Evolutionary conservation across 2,329 filamentous ascomycete genomes (phyloP).

Genomic region (Metarhizium sp.): DNA sequence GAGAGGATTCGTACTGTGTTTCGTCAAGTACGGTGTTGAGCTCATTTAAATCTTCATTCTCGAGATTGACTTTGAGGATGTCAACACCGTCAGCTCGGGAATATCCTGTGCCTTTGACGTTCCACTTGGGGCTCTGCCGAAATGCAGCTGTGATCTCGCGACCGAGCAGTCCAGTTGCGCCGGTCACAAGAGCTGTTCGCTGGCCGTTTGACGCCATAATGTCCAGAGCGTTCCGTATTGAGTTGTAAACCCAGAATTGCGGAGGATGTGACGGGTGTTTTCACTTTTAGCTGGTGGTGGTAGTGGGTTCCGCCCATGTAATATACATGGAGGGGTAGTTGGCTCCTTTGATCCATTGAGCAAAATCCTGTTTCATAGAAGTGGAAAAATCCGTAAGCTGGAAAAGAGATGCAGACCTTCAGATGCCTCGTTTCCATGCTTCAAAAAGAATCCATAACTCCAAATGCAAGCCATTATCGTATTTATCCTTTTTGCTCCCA

Average conservation of each 20-base stretch:
- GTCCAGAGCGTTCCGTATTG: background rate
- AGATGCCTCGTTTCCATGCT: too few relatives aligned
- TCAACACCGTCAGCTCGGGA: conserved; percentile 63
- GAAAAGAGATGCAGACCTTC: too few relatives aligned
- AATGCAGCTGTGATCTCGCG: conserved; percentile 69
- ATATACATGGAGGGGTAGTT: too few relatives aligned
- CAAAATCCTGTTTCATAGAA: too few relatives aligned
- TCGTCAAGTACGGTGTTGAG: conserved; percentile 42
- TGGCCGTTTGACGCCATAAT: background rate
- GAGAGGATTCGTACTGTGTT: conserved; percentile 37
- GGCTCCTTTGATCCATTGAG: too few relatives aligned
- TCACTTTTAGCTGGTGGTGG: too few relatives aligned
- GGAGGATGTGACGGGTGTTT: too few relatives aligned
- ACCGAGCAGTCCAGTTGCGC: conserved; percentile 76
- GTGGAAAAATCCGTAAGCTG: too few relatives aligned
- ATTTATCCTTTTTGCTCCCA: too few relatives aligned
- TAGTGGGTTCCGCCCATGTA: too few relatives aligned
- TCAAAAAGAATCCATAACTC: too few relatives aligned
- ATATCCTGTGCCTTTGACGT: conserved; percentile 63
- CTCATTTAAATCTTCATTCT: conserved; percentile 26
- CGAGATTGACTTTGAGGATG: conserved; percentile 51
- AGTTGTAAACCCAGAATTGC: background rate
- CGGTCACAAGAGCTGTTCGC: conserved; percentile 62
- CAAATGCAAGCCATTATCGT: too few relatives aligned
- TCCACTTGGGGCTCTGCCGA: conserved; percentile 44